These are phyloP conservation scores for Fusarium setosum DNA, from an alignment of 2,329 filamentous ascomycete genomes.

Conservation along the genomic window DNA sequence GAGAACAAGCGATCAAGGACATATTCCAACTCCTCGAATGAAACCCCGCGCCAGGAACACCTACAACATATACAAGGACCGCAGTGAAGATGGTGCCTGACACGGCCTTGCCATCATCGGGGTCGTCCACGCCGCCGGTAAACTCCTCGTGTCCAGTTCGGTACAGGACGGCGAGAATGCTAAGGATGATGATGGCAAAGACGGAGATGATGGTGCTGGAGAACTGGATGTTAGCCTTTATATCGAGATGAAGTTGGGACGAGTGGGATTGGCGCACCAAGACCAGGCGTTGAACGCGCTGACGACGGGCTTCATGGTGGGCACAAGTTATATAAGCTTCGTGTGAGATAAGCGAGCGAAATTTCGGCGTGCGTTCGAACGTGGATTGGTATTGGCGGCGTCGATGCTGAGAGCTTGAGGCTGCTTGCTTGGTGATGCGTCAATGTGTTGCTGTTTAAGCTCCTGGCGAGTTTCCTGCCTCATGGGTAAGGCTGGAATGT, in stretches of 20 bases:
- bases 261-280: slow-evolving; percentile 71
- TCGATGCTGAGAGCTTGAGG: slow-evolving; percentile 36
- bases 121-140: slow-evolving; percentile 79
- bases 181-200: slow-evolving; percentile 74
- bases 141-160: slow-evolving; percentile 84
- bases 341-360: neutral
- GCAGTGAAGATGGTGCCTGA: slow-evolving; percentile 88
- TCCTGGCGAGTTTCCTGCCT: slow-evolving; percentile 40
- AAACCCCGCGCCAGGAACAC: slow-evolving; percentile 49
- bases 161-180: slow-evolving; percentile 77
- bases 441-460: slow-evolving; percentile 31
- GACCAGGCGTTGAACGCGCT: slow-evolving; percentile 94
- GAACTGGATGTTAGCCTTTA: slow-evolving; percentile 39
- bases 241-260: slow-evolving; percentile 17
- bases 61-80: slow-evolving; percentile 88
- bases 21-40: neutral
- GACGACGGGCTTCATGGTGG: slow-evolving; percentile 93
- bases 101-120: slow-evolving; percentile 79
- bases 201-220: slow-evolving; percentile 77
- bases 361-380: slow-evolving; percentile 1
- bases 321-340: slow-evolving; percentile 1
- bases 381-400: slow-evolving; percentile 23
- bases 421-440: slow-evolving; percentile 33
- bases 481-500: slow-evolving; percentile 39
- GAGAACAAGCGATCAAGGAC: neutral